phyloP scores from a whole-genome alignment of 495 filamentous ascomycete genomes.

The Podospora sp. region DNA sequence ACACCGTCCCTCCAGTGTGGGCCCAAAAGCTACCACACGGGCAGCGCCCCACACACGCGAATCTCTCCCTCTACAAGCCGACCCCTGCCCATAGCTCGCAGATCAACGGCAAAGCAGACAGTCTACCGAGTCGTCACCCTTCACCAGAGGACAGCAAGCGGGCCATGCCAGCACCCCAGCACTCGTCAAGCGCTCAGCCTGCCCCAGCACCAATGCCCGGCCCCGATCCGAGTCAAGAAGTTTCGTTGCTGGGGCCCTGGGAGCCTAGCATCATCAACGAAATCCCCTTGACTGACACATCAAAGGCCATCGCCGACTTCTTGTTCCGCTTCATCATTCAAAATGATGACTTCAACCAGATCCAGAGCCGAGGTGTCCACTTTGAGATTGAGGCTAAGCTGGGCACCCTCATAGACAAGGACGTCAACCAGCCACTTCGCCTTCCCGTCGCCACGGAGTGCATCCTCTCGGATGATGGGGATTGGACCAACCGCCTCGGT shows the following conservation, averaged over 20 bases:
- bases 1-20: slow-evolving; percentile 49
- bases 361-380: slow-evolving; percentile 60
- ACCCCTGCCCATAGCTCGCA: slow-evolving; percentile 29
- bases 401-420: slow-evolving; percentile 73
- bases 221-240: neutral
- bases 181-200: neutral
- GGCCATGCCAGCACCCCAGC: slow-evolving; percentile 29
- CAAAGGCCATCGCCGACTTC: slow-evolving; percentile 71
- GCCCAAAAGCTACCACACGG: slow-evolving; percentile 38
- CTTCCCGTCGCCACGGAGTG: slow-evolving; percentile 68
- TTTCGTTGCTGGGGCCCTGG: slow-evolving; percentile 59
- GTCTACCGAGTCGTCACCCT: slow-evolving; percentile 49
- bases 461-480: slow-evolving; percentile 57
- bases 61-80: slow-evolving; percentile 42
- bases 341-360: slow-evolving; percentile 57
- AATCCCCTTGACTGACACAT: slow-evolving; percentile 68
- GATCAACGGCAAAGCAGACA: slow-evolving; percentile 45
- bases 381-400: slow-evolving; percentile 93
- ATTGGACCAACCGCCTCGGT: slow-evolving; percentile 37
- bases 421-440: slow-evolving; percentile 64
- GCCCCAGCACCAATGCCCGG: slow-evolving; percentile 16
- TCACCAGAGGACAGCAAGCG: slow-evolving; percentile 49
- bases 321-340: slow-evolving; percentile 68
- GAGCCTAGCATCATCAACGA: slow-evolving; percentile 70
- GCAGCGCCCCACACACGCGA: slow-evolving; percentile 36